Evolutionary conservation across 768 basidiomycete genomes (phyloP), one percentile per base, ranked within the genome.

Genomic region (Auricularia sp.): DNA sequence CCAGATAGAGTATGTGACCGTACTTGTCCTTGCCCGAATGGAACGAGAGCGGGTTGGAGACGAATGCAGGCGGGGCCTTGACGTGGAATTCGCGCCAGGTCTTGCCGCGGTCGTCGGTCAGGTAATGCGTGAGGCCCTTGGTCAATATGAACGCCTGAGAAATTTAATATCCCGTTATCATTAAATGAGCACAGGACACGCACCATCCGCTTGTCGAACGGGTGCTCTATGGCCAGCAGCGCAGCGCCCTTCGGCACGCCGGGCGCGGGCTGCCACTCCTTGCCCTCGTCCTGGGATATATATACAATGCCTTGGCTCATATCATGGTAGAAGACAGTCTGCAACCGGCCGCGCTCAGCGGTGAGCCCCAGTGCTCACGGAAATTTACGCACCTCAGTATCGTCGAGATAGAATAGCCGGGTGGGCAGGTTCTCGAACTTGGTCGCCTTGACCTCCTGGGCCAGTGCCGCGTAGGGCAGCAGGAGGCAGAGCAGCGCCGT

Each of bases 361-460:
- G 39, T 44, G 44, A n/a, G 2, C 10, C 12, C 54, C 10, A 29
- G 29, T 14, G 8, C 12, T 7, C 8, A 14, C 39, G 39, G 39
- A 14, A 42, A 42, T 8, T 42, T 42, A 23, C 44, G 33, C 69
- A 95, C 95, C 36, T 87, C 75, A 6, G 91, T 87, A 76, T 97
- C 96, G 67, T 98, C 91, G 76, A 98, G 97, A 81, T 93, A 98
- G 78, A 89, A 90, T 62, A 96, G 72, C 69, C 82, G 80, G 12
- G 83, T 82, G 8, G 93, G 93, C 42, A 90, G 77, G 73, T 90
- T 89, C 60, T 82, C 70, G 74, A 96, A 91, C 8, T 72, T 65
- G 39, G 39, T 14, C 8, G 12, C 39, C 39, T 42, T 42, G 39
- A 14, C 39, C 39, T 42, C 39, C 39, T 42, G 39, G 39, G 39